Evolutionary conservation across 768 basidiomycete species (phyloP), one percentile per base, ranked within the genome.

Genomic region (Pisolithus microcarpus): DNA sequence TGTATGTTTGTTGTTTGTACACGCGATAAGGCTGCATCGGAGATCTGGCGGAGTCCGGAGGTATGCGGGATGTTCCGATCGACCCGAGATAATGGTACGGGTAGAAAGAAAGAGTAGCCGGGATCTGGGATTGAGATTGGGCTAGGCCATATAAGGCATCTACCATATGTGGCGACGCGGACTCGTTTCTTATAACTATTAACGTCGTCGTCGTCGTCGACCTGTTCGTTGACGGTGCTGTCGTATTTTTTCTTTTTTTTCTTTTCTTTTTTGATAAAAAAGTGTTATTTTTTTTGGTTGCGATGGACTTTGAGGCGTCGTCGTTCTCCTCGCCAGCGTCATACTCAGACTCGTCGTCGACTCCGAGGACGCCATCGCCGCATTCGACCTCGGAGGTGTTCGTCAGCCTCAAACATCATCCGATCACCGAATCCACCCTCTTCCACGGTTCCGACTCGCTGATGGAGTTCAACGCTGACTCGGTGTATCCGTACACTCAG

Each of bases 351-450:
- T 76, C 81, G 55, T 84, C 79, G 46, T 73, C 84, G 40, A 73
- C 77, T 1, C 86, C 87, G 2, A 78, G 85, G 50, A 88, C 87
- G 0, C 87, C 87, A 0, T 87, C 87, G 1, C 87, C 87, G 19
- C 72, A 68, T 42, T 61, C 68, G 15, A 56, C 67, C 56, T 34
- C 34, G 34, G 34, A 34, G 11, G 11, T 34, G 34, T 34, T 34
- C 24, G 48, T 64, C 58, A 58, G 68, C 64, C 62, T 69, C 69
- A 78, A 78, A 63, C 61, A 66, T 58, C 61, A 64, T 4, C 43
- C 43, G 60, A 58, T 74, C 34, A 34, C 34, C 59, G 71, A 72
- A 66, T 73, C 77, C 62, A 73, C 72, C 66, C 73, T 82, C 66
- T 78, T 81, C 65, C 68, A 73, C 51, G 68, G 74, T 52, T 65